Percentiles rank a stretch among this genome's conserved stretches.
Conservation (phyloP, 148 eudicot species). For the Persicaria maculosa region DNA sequence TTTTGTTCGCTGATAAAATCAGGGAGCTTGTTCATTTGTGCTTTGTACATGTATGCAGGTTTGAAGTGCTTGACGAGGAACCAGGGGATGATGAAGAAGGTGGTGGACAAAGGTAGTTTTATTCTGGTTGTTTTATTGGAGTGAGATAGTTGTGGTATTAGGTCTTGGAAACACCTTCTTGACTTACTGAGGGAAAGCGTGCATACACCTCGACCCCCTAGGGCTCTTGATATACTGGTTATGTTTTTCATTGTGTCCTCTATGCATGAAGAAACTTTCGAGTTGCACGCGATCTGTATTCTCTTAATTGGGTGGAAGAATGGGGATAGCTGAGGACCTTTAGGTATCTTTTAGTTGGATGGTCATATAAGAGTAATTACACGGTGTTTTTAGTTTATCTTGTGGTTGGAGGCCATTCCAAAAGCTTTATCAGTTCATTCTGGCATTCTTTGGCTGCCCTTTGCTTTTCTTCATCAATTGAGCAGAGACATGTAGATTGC, state of each 20-base stretch:
- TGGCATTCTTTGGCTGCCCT: not conserved
- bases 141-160: not conserved
- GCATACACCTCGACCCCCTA: too few relatives aligned
- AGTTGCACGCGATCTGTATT: not conserved
- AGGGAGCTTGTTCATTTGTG: not conserved
- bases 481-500: not conserved
- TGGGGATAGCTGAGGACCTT: not conserved
- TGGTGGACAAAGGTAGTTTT: constrained; percentile 69
- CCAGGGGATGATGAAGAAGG: constrained; percentile 96
- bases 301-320: not conserved
- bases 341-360: not conserved
- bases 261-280: not conserved
- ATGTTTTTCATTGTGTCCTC: not conserved
- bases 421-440: not conserved
- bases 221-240: too few relatives aligned
- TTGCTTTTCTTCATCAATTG: not conserved
- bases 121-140: constrained; percentile 17
- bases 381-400: not conserved
- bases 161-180: not conserved
- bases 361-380: not conserved
- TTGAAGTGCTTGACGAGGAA: constrained; percentile 93
- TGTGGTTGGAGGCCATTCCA: not conserved
- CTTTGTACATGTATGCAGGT: constrained; percentile 37
- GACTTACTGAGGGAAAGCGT: not conserved
- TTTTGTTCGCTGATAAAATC: not conserved